A percentile compares a stretch with the other conserved stretches of the same genome.
Conservation (phyloP, 108 stramenopile species). For the Pseudonitzschia multistriata region DNA sequence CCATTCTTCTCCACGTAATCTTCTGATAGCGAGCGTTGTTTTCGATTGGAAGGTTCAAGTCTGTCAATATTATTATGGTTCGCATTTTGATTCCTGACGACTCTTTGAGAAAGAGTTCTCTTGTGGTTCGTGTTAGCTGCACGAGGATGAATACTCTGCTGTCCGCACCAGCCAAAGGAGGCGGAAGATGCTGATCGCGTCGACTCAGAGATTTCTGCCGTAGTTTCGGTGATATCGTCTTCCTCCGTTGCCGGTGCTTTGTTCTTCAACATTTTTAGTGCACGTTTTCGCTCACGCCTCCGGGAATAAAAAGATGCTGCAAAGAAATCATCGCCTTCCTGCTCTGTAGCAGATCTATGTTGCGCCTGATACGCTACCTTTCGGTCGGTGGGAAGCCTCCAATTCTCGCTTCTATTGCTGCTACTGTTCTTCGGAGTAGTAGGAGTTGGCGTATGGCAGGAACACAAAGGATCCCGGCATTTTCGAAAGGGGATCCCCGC, state of each 20-base stretch:
- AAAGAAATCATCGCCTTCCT: not conserved
- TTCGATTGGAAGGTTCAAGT: not conserved
- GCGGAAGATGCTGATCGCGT: not conserved
- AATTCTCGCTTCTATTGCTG: not conserved
- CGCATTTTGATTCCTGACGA: too few relatives aligned
- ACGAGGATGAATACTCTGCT: not conserved
- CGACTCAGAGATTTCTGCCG: not conserved
- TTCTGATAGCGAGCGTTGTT: conserved; percentile 3
- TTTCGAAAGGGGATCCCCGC: conserved; percentile 1
- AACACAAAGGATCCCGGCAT: not conserved
- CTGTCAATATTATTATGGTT: too few relatives aligned
- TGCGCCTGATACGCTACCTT: too few relatives aligned
- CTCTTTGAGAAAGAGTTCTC: too few relatives aligned
- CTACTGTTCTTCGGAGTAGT: not conserved
- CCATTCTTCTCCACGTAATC: not conserved
- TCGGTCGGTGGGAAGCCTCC: too few relatives aligned
- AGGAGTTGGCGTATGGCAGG: not conserved
- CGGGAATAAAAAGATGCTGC: not conserved
- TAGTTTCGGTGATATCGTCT: not conserved
- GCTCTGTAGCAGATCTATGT: not conserved
- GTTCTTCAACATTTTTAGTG: not conserved
- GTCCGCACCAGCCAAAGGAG: not conserved
- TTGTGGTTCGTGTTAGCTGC: not conserved
- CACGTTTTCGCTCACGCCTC: not conserved
- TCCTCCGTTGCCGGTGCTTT: not conserved